Evolutionary conservation across 305 asterid species (phyloP).

Genomic region (Rubia balearica): DNA sequence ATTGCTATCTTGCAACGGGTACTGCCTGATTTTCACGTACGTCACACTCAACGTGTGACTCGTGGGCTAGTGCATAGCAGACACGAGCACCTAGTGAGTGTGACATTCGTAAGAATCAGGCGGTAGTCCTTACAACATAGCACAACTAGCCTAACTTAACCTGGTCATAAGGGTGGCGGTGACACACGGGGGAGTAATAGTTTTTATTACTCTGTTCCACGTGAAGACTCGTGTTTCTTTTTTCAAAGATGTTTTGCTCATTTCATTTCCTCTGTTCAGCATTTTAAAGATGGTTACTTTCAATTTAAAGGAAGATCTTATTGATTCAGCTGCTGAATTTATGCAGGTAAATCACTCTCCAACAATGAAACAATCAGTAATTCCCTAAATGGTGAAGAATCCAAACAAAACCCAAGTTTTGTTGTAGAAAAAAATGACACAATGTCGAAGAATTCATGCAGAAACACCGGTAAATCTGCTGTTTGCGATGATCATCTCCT

Average conservation of each 20-base stretch:
- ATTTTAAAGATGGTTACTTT: not conserved
- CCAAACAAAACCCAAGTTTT: slow-evolving; percentile 24
- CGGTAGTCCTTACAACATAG: too few species aligned
- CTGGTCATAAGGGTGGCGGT: too few species aligned
- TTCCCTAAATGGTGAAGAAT: slow-evolving; percentile 27
- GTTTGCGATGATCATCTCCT: slow-evolving; percentile 17
- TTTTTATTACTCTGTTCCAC: too few species aligned
- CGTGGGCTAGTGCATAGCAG: too few species aligned
- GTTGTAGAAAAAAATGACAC: slow-evolving; percentile 30
- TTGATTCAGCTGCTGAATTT: slow-evolving; percentile 16
- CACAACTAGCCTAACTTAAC: too few species aligned
- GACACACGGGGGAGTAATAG: too few species aligned
- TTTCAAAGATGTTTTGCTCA: not conserved
- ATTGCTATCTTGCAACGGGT: too few species aligned
- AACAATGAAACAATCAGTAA: slow-evolving; percentile 32
- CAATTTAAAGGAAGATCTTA: not conserved
- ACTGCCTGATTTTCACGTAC: too few species aligned
- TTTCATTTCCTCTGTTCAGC: not conserved
- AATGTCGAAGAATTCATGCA: slow-evolving; percentile 38
- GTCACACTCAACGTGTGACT: too few species aligned
- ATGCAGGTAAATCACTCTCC: slow-evolving; percentile 51
- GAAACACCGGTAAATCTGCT: slow-evolving; percentile 24
- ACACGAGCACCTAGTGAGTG: too few species aligned
- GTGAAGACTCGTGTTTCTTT: not conserved
- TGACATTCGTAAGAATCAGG: too few species aligned